Evolutionary conservation across 441 rosid species (phyloP).

Genomic region (Populus hybrid): DNA sequence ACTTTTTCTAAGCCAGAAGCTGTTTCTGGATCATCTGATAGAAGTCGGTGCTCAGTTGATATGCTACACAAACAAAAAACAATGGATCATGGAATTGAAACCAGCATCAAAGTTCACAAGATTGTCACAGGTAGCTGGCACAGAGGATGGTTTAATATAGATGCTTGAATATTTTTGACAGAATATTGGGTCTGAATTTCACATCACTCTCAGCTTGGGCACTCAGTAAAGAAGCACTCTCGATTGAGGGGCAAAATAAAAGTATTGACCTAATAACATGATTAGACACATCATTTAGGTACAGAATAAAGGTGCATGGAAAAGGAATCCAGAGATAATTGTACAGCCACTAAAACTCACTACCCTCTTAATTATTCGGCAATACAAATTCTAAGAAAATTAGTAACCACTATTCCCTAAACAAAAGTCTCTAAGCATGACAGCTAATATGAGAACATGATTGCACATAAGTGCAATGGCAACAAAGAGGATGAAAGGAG

Average conservation of each 20-base stretch:
- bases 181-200: background rate
- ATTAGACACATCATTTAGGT: background rate
- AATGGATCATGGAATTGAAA: background rate
- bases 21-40: constrained; percentile 26
- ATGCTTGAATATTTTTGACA: constrained; percentile 5
- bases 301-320: background rate
- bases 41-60: constrained; percentile 19
- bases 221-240: background rate
- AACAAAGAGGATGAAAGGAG: background rate
- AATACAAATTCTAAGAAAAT: constrained; percentile 2
- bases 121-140: background rate
- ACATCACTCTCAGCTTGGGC: background rate
- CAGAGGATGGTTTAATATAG: background rate
- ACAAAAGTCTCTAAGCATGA: background rate
- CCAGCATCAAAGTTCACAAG: background rate
- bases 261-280: background rate
- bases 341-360: background rate
- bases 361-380: background rate
- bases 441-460: background rate
- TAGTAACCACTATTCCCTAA: background rate
- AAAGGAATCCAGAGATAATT: background rate
- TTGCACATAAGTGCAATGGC: background rate
- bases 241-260: background rate
- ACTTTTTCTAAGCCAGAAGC: constrained; percentile 30
- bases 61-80: constrained; percentile 33